phyloP scores from a whole-genome alignment of 768 basidiomycete genomes.

The Gymnopilus junonius region DNA sequence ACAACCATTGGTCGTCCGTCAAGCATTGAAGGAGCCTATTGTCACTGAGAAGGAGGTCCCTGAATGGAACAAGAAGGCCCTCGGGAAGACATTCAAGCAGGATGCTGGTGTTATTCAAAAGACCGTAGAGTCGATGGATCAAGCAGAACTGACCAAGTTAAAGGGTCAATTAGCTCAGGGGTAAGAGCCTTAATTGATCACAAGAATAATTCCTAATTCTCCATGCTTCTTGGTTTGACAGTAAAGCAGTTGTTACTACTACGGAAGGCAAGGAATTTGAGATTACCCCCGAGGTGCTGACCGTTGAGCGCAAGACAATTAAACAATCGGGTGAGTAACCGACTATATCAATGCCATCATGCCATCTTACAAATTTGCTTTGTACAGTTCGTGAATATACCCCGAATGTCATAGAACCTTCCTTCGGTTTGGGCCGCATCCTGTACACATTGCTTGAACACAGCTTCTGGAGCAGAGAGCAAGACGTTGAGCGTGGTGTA shows the following conservation, averaged over 20 bases:
- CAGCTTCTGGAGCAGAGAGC: conserved; percentile 93
- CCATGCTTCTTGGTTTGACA: conserved; percentile 26
- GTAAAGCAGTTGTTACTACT: conserved; percentile 57
- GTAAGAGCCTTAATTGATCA: conserved; percentile 39
- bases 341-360: neutral
- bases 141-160: conserved; percentile 65
- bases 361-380: conserved; percentile 2
- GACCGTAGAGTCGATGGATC: conserved; percentile 66
- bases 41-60: conserved; percentile 79
- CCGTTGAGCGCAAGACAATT: conserved; percentile 82
- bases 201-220: neutral
- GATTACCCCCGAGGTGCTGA: conserved; percentile 74
- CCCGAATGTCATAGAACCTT: conserved; percentile 99
- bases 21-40: conserved; percentile 85
- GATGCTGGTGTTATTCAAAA: conserved; percentile 72
- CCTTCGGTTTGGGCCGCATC: conserved; percentile 97
- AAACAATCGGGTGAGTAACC: conserved; percentile 81
- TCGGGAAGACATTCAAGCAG: conserved; percentile 92
- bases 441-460: conserved; percentile 95
- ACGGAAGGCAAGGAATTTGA: conserved; percentile 71
- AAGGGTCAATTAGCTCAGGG: conserved; percentile 78
- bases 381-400: conserved; percentile 88
- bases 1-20: conserved; percentile 81
- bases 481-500: conserved; percentile 90
- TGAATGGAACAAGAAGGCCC: conserved; percentile 83